Evolutionary conservation across 2,329 filamentous ascomycete genomes (phyloP).

Genomic region (Epichloe sylvatica): DNA sequence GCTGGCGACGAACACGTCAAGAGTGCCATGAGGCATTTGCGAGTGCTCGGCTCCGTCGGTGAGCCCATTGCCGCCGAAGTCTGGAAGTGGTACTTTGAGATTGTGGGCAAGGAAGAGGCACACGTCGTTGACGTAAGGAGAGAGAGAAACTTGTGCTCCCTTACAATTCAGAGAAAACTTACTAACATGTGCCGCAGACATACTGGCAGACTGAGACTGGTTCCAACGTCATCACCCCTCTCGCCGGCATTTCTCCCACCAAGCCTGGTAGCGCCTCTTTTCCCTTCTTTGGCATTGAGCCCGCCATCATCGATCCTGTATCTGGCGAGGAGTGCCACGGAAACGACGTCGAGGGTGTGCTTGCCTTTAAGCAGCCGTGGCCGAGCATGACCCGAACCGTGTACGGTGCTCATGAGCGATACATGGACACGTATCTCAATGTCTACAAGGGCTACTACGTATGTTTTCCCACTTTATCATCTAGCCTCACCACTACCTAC

Average conservation of each 20-base stretch:
- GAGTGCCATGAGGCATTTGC: slow-evolving; percentile 74
- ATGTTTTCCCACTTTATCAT: slow-evolving; percentile 26
- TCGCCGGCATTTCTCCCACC: slow-evolving; percentile 86
- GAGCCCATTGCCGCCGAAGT: slow-evolving; percentile 96
- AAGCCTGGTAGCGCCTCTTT: slow-evolving; percentile 93
- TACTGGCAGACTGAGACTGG: slow-evolving; percentile 99
- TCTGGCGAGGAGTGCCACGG: slow-evolving; percentile 86
- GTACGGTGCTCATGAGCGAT: slow-evolving; percentile 94
- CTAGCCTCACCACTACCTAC: no score
- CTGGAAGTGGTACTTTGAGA: slow-evolving; percentile 99
- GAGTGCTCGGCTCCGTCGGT: slow-evolving; percentile 86
- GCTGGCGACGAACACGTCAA: slow-evolving; percentile 88
- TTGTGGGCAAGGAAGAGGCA: slow-evolving; percentile 82
- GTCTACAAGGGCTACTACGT: slow-evolving; percentile 98
- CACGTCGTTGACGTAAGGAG: slow-evolving; percentile 79
- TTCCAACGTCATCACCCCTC: slow-evolving; percentile 85
- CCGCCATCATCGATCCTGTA: slow-evolving; percentile 91
- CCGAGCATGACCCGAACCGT: slow-evolving; percentile 97
- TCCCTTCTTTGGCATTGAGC: slow-evolving; percentile 97
- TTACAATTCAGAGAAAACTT: background rate
- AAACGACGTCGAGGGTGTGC: slow-evolving; percentile 92
- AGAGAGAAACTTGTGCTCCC: no score
- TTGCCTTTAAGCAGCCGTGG: slow-evolving; percentile 96
- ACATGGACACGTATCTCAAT: slow-evolving; percentile 96
- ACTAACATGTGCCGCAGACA: slow-evolving; percentile 44